phyloP scores from a whole-genome alignment of 192 early-diverging fungal species.

The Umbelopsis sp. region DNA sequence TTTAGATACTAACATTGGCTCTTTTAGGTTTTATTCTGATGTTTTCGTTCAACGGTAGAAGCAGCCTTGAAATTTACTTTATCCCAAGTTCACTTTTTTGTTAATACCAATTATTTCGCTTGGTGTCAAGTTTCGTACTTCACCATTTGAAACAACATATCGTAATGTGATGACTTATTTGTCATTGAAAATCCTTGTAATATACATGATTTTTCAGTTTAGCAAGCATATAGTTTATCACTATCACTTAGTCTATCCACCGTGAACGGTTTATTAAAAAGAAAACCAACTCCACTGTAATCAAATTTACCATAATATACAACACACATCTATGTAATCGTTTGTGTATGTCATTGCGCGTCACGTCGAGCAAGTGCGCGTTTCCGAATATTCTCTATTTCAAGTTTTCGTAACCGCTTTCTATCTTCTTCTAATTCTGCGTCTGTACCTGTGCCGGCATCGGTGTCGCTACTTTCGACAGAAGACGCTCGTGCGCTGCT shows the following conservation, averaged over 20 bases:
- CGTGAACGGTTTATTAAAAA: too few relatives aligned
- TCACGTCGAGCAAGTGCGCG: slow-evolving; percentile 1
- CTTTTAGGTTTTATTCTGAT: not conserved
- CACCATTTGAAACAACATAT: too few relatives aligned
- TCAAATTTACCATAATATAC: not conserved
- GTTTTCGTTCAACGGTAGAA: not conserved
- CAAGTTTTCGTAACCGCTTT: slow-evolving; percentile 7
- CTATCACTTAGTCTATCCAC: too few relatives aligned
- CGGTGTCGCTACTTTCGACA: slow-evolving; percentile 1
- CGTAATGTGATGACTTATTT: too few relatives aligned
- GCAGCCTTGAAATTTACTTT: too few relatives aligned
- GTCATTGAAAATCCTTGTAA: too few relatives aligned
- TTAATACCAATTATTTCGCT: too few relatives aligned
- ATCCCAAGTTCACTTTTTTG: too few relatives aligned
- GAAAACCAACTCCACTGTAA: too few relatives aligned
- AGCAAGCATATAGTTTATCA: too few relatives aligned
- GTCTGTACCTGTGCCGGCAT: not conserved
- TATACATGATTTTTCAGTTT: too few relatives aligned
- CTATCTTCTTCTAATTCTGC: slow-evolving; percentile 11
- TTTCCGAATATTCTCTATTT: slow-evolving; percentile 1
- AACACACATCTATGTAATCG: not conserved
- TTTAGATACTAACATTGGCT: not conserved
- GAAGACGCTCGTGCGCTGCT: not conserved
- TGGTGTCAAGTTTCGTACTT: too few relatives aligned
- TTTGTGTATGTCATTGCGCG: not conserved